A percentile compares a stretch with the other conserved stretches of the same genome.
Conservation (phyloP, 2,329 filamentous ascomycete species). For the Pestalotiopsis fici region DNA sequence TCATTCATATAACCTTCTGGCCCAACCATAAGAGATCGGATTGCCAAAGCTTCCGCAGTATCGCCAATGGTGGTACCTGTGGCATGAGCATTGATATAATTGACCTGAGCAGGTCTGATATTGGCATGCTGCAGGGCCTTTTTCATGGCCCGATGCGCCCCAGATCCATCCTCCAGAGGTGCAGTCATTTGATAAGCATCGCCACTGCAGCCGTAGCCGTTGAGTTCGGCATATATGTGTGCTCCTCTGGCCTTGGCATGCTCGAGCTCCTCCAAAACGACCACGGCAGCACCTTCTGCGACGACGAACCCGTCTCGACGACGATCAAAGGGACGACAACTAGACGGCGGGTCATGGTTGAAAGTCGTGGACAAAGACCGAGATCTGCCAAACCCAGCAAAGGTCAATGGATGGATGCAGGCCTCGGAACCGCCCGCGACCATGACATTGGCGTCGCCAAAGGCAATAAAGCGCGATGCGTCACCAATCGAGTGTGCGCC, state of each 20-base stretch:
- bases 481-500: conserved; percentile 94
- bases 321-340: conserved; percentile 86
- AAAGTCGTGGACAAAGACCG: conserved; percentile 81
- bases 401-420: conserved; percentile 90
- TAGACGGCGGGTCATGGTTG: conserved; percentile 69
- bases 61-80: conserved; percentile 88
- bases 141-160: conserved; percentile 83
- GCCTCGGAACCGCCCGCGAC: conserved; percentile 93
- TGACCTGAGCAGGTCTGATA: conserved; percentile 69
- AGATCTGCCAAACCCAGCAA: conserved; percentile 87
- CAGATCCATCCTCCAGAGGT: conserved; percentile 78
- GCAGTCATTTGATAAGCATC: conserved; percentile 95
- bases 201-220: conserved; percentile 85
- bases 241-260: conserved; percentile 82
- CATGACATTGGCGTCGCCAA: conserved; percentile 93
- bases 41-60: conserved; percentile 82
- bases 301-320: conserved; percentile 86
- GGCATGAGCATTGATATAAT: conserved; percentile 95
- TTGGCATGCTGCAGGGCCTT: conserved; percentile 74
- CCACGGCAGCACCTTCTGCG: conserved; percentile 84
- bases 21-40: conserved; percentile 75
- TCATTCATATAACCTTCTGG: conserved; percentile 65
- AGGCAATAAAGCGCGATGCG: conserved; percentile 87
- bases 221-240: conserved; percentile 83
- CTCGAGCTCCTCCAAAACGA: conserved; percentile 86